Evolutionary conservation across 257 asterid species (phyloP).

Genomic region (Forsythia viridissima): DNA sequence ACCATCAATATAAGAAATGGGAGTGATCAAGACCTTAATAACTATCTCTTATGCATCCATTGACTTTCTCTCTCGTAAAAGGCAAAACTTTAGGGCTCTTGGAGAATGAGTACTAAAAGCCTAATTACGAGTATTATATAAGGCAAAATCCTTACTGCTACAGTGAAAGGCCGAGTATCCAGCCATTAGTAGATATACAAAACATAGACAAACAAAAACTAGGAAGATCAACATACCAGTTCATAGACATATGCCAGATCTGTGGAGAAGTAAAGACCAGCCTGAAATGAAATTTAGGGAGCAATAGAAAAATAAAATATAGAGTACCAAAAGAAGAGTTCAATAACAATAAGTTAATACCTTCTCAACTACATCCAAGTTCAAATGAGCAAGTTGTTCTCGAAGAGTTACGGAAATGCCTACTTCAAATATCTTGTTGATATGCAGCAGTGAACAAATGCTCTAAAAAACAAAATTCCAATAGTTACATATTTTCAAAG

Average conservation of each 20-base stretch:
- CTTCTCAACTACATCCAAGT: constrained; percentile 79
- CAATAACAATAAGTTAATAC: constrained; percentile 35
- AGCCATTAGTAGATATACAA: not conserved
- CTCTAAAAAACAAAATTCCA: constrained; percentile 52
- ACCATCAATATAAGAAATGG: not conserved
- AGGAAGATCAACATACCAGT: constrained; percentile 50
- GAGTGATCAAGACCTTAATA: not conserved
- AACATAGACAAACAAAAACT: constrained; percentile 9
- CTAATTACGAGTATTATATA: constrained; percentile 18
- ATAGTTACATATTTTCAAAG: constrained; percentile 13
- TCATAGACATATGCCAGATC: constrained; percentile 86
- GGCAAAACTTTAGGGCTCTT: not conserved
- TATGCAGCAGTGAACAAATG: constrained; percentile 79
- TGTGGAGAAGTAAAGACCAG: constrained; percentile 58
- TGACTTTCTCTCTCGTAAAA: not conserved
- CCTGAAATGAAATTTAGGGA: constrained; percentile 50
- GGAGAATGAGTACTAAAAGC: constrained; percentile 2
- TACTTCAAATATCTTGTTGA: constrained; percentile 90
- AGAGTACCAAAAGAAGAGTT: constrained; percentile 13
- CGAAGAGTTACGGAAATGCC: constrained; percentile 78
- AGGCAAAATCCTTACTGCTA: constrained; percentile 12
- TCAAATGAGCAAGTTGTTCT: constrained; percentile 61
- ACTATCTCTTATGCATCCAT: not conserved
- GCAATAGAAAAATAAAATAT: constrained; percentile 3
- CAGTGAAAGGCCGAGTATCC: not conserved